Percentiles rank a stretch among this genome's conserved stretches.
Conservation (phyloP, 768 basidiomycete genomes). For the Amanita molliuscula region DNA sequence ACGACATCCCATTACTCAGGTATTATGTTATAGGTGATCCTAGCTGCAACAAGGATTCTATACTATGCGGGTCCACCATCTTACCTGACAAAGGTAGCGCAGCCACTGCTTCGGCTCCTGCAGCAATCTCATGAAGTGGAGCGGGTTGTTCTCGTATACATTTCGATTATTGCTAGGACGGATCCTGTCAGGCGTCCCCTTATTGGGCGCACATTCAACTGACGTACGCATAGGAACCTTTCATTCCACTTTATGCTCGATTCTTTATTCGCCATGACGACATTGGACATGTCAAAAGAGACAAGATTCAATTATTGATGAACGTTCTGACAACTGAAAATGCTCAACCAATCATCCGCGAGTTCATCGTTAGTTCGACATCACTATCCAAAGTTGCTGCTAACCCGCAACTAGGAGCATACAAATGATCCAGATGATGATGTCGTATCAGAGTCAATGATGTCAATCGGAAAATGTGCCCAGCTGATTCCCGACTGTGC, state of each 20-base stretch:
- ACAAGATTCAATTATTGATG: slow-evolving; percentile 70
- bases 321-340: slow-evolving; percentile 56
- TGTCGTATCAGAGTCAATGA: slow-evolving; percentile 64
- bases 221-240: slow-evolving; percentile 38
- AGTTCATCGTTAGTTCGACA: slow-evolving; percentile 64
- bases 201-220: neutral
- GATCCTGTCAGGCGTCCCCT: slow-evolving; percentile 43
- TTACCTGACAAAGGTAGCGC: slow-evolving; percentile 43
- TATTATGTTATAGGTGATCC: slow-evolving; percentile 48
- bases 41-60: slow-evolving; percentile 63
- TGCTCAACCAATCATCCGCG: slow-evolving; percentile 60
- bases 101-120: slow-evolving; percentile 68
- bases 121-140: slow-evolving; percentile 62
- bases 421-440: slow-evolving; percentile 67
- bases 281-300: slow-evolving; percentile 49
- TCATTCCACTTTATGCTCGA: slow-evolving; percentile 48
- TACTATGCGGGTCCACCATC: slow-evolving; percentile 64
- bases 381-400: neutral
- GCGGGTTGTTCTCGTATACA: slow-evolving; percentile 63
- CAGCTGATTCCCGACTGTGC: slow-evolving; percentile 55
- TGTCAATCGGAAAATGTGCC: slow-evolving; percentile 72
- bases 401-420: slow-evolving; percentile 47
- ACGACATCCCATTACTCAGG: neutral
- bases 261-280: slow-evolving; percentile 70
- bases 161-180: slow-evolving; percentile 53